phyloP scores from a whole-genome alignment of 192 early-diverging fungal species.

The Hyaloraphidium curvatum region DNA sequence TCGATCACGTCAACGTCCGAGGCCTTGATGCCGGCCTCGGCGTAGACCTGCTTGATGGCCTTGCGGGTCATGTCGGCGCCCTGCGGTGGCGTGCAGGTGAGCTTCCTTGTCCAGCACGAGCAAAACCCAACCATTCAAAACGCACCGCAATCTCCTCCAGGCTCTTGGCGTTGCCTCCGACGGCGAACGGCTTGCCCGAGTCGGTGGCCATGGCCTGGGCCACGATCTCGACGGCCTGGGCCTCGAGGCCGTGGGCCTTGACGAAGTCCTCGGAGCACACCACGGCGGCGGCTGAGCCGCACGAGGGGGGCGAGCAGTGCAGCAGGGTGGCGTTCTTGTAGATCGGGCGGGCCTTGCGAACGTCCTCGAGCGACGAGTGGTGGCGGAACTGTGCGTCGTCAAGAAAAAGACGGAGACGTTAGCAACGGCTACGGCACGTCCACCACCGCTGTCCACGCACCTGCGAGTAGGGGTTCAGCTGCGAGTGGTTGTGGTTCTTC shows the following conservation, averaged over 20 bases:
- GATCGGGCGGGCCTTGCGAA: conserved; percentile 34
- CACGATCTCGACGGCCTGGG: conserved; percentile 44
- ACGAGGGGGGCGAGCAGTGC: conserved; percentile 53
- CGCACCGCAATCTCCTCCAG: too few species aligned
- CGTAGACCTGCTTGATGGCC: conserved; percentile 30
- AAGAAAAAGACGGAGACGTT: neutral
- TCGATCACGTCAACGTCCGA: conserved; percentile 45
- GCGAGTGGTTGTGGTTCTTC: conserved; percentile 48
- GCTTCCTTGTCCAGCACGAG: conserved; percentile 25
- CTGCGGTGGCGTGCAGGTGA: too few species aligned
- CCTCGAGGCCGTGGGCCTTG: conserved; percentile 25
- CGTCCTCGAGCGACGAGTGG: conserved; percentile 35
- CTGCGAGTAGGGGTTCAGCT: too few species aligned
- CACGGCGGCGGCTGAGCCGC: conserved; percentile 43
- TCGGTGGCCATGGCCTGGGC: conserved; percentile 53
- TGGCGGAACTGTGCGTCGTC: conserved; percentile 44
- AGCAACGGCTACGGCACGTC: too few species aligned
- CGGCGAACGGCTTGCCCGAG: too few species aligned
- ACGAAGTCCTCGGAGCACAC: conserved; percentile 50
- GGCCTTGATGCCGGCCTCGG: conserved; percentile 33
- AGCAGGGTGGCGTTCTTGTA: conserved; percentile 47
- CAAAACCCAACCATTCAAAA: too few species aligned
- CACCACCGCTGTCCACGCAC: neutral
- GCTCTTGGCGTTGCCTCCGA: too few species aligned
- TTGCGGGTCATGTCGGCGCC: conserved; percentile 49